Evolutionary conservation across 306 rosid species (phyloP), one percentile per base, ranked within the genome.

Genomic region (Ziziphus jujuba): DNA sequence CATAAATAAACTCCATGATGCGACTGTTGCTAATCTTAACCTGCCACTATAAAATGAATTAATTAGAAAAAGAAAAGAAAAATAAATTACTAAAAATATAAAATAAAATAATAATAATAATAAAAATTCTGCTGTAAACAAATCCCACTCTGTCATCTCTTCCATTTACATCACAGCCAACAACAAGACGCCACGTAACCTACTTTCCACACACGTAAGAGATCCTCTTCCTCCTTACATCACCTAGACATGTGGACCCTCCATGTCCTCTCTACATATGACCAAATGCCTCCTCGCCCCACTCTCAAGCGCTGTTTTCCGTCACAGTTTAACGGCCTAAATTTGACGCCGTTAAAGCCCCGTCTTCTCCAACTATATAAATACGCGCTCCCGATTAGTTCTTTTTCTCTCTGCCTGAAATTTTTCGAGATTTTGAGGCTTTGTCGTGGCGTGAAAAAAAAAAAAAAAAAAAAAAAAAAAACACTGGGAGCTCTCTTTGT

Each of bases 191-290:
- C 67, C 93, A 89, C 85, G 87, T 80, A 23, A 49, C 47, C 0
- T 17, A 12, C 22, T 59, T 44, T 11, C 8, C 25, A 47, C 60
- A 33, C 74, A 81, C 74, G 69, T 67, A 33, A 79, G 75, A 75
- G 70, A 72, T 50, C 72, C 73, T 33, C 44, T 14, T 28, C 21
- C 79, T 53, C 38, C 38, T 61, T 68, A 52, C 84, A 82, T 72
- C 78, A 77, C 81, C 64, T 68, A 61, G 69, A 85, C 93, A 81
- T 69, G 84, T 77, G 86, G 96, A 67, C 74, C 96, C 78, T 12
- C 23, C 31, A 16, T 86, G 93, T 84, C 82, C 74, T 64, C 75
- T 75, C 53, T 63, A 31, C 70, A 50, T 66, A 71, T 79, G 88
- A 85, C 92, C 90, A 84, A 49, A 45, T 73, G 77, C 77, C 69